A percentile compares a stretch with the other conserved stretches of the same genome.
Conservation (phyloP, 495 filamentous ascomycete species). For the Pseudotulostoma volvatum region DNA sequence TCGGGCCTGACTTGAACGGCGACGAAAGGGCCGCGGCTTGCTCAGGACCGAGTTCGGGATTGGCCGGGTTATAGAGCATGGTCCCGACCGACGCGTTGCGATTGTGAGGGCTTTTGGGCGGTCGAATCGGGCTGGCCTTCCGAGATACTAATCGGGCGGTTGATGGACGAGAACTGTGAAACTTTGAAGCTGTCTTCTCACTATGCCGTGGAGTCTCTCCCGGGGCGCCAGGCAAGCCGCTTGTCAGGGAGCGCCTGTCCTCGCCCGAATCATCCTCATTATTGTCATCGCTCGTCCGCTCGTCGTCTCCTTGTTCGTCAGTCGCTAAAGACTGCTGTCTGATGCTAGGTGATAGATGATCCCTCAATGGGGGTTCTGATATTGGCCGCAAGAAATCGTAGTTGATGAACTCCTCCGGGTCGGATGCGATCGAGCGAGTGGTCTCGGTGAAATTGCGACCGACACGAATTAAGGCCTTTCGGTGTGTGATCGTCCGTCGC, state of each 20-base stretch:
- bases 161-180: constrained; percentile 31
- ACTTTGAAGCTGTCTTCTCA: constrained; percentile 19
- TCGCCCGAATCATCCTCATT: constrained; percentile 31
- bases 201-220: constrained; percentile 3
- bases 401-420: constrained; percentile 36
- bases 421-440: constrained; percentile 36
- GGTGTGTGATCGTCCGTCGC: no score
- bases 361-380: constrained; percentile 12
- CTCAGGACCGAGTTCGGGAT: constrained; percentile 31
- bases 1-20: no score
- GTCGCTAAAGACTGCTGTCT: constrained; percentile 37
- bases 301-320: constrained; percentile 77
- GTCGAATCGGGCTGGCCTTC: constrained; percentile 22
- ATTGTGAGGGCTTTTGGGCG: constrained; percentile 33
- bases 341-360: constrained; percentile 11
- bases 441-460: constrained; percentile 34
- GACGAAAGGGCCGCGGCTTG: constrained; percentile 18
- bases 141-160: constrained; percentile 25
- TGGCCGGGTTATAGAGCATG: constrained; percentile 43
- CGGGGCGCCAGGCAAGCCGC: neutral
- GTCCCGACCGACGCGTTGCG: constrained; percentile 65
- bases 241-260: constrained; percentile 12
- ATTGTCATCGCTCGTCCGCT: constrained; percentile 66
- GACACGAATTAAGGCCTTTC: constrained; percentile 18
- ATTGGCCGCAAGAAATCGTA: constrained; percentile 18